Evolutionary conservation across 169 alveolate genomes (phyloP).

Genomic region (Cryptosporidium canis): DNA sequence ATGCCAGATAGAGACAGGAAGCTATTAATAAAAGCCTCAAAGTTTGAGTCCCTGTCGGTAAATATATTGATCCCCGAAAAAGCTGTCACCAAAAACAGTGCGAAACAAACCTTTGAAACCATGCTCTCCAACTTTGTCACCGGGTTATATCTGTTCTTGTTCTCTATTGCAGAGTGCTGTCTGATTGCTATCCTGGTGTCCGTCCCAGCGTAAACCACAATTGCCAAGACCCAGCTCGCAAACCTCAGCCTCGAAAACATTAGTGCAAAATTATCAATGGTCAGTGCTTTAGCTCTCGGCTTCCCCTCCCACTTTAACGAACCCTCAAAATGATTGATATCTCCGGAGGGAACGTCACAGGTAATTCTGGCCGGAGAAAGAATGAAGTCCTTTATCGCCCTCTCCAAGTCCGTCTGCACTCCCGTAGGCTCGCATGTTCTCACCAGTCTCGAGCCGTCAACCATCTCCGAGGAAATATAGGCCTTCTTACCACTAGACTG

Average conservation of each 20-base stretch:
- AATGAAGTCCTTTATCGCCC: slow-evolving; percentile 55
- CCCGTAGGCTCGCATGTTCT: slow-evolving; percentile 67
- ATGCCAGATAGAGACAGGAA: neutral
- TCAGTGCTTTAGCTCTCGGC: slow-evolving; percentile 52
- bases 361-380: slow-evolving; percentile 31
- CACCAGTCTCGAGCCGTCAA: slow-evolving; percentile 60
- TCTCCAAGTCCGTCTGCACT: slow-evolving; percentile 43
- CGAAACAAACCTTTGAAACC: neutral
- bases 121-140: slow-evolving; percentile 4
- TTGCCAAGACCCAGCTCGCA: slow-evolving; percentile 66
- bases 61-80: neutral
- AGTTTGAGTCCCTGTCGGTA: neutral
- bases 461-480: slow-evolving; percentile 60
- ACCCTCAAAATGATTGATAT: slow-evolving; percentile 56
- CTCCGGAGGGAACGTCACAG: slow-evolving; percentile 63
- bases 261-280: slow-evolving; percentile 48
- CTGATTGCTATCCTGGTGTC: slow-evolving; percentile 49
- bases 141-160: neutral
- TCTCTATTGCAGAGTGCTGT: slow-evolving; percentile 1
- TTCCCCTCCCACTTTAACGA: slow-evolving; percentile 70
- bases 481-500: slow-evolving; percentile 72
- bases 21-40: neutral
- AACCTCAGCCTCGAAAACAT: slow-evolving; percentile 65
- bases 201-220: slow-evolving; percentile 68
- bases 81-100: neutral